Evolutionary conservation across 2,329 filamentous ascomycete genomes (phyloP), one percentile per base, ranked within the genome.

Genomic region (Penicillium sp.): DNA sequence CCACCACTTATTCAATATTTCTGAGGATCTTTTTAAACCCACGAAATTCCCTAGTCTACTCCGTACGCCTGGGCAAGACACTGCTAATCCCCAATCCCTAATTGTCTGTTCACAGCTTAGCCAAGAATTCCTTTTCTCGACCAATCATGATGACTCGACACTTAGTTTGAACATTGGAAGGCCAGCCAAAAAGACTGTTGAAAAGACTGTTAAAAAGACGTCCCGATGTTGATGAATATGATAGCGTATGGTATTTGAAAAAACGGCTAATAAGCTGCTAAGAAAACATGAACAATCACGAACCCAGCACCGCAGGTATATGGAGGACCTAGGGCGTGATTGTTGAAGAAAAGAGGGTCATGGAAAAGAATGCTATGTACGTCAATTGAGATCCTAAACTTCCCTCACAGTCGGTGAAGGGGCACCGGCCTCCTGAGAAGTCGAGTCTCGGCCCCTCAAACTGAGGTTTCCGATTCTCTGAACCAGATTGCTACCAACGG

Each of bases 401-500:
- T 75, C 74, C 36, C 73, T 62, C 44, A 72, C 60, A 31, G 67
- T 74, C 21, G 69, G 62, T 16, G 68, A 56, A 18, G 18, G 18
- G 41, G 57, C 65, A 45, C 55, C 61, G 1, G 67, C 60, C 21
- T 72, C 73, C 45, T 72, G 72, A 11, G 57, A 59, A 11, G 44
- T 58, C 8, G 66, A 66, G 53, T 61, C 71, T 24, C 62, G 67
- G 24, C 66, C 68, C 18, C 75, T 67, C 42, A 95, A 76, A 67
- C 90, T 92, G 58, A 94, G 84, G 53, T 87, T 88, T 6, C 91
- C 90, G 64, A 97, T 94, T 29, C 92, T 83, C 57, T 88, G 89
- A 18, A 96, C 91, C 48, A 97, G 85, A 61, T 92, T 93, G 72
- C 88, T 93, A 0, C 93, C 93, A 1, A 97, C 92, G 0, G 92